These are phyloP conservation scores for Elsinoe australis DNA, from an alignment of 2,329 filamentous ascomycete species.

Conservation along the genomic window DNA sequence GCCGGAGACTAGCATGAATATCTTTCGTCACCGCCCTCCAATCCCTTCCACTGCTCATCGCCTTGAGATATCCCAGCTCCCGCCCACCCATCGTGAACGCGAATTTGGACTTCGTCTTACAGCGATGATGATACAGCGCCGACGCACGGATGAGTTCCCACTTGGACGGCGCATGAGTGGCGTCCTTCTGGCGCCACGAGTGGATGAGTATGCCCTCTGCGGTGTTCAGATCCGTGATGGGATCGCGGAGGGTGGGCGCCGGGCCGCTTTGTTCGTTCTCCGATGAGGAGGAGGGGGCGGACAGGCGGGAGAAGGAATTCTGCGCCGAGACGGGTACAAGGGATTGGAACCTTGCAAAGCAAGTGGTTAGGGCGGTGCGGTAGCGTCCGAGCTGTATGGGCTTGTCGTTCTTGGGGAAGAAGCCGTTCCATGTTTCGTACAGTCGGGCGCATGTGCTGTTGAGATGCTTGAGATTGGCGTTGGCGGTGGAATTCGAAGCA, in stretches of 20 bases:
- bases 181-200: constrained; percentile 22
- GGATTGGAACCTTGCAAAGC: neutral
- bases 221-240: neutral
- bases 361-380: neutral
- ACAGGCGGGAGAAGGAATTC: neutral
- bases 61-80: constrained; percentile 35
- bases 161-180: constrained; percentile 16
- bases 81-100: constrained; percentile 36
- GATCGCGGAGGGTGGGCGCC: neutral
- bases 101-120: constrained; percentile 23
- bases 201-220: neutral
- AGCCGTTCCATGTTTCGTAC: neutral
- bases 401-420: neutral
- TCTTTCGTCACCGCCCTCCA: constrained; percentile 1
- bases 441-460: constrained; percentile 15
- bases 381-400: neutral
- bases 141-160: constrained; percentile 45
- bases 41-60: constrained; percentile 12
- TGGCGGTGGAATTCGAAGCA: constrained; percentile 6
- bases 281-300: neutral
- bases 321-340: neutral
- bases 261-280: no score
- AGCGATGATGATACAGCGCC: constrained; percentile 30
- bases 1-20: neutral
- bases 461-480: constrained; percentile 3